Conservation (phyloP, 352 stramenopile species). For the Phytophthora parvispora region DNA sequence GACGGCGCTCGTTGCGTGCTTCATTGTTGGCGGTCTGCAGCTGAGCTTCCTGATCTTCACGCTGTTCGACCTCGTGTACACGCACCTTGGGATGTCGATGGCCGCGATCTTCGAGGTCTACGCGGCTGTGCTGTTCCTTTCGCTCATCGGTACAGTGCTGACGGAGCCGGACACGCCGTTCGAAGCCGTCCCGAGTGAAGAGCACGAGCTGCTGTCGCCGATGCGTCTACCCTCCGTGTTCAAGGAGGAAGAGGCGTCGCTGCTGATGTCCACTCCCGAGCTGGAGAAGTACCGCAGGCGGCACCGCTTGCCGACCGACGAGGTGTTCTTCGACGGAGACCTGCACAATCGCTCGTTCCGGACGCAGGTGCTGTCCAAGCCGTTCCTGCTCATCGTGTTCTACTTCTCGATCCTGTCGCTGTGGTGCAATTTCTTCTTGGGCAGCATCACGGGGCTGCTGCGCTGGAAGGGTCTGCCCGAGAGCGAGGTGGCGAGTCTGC, state of each 20-base stretch:
- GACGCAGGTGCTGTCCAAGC: conserved; percentile 65
- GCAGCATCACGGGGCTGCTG: conserved; percentile 68
- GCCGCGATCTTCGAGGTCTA: conserved; percentile 63
- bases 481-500: conserved; percentile 47
- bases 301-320: conserved; percentile 32
- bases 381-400: conserved; percentile 77
- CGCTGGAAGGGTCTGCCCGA: conserved; percentile 58
- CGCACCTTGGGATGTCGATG: conserved; percentile 48
- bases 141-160: conserved; percentile 59
- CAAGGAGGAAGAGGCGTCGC: conserved; percentile 59
- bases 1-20: conserved; percentile 73
- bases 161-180: conserved; percentile 71
- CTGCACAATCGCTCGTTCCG: conserved; percentile 70
- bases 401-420: conserved; percentile 83
- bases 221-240: conserved; percentile 70
- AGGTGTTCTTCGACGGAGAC: conserved; percentile 49
- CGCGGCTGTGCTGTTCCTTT: conserved; percentile 55
- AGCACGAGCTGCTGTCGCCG: conserved; percentile 63
- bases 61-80: conserved; percentile 65
- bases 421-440: conserved; percentile 90
- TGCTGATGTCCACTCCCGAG: conserved; percentile 64
- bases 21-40: conserved; percentile 77
- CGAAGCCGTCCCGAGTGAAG: conserved; percentile 26
- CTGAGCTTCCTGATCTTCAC: conserved; percentile 84
- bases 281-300: conserved; percentile 46